Evolutionary conservation across 2,329 filamentous ascomycete species (phyloP), one percentile per base, ranked within the genome.

Genomic region (Monosporascus cannonballus): DNA sequence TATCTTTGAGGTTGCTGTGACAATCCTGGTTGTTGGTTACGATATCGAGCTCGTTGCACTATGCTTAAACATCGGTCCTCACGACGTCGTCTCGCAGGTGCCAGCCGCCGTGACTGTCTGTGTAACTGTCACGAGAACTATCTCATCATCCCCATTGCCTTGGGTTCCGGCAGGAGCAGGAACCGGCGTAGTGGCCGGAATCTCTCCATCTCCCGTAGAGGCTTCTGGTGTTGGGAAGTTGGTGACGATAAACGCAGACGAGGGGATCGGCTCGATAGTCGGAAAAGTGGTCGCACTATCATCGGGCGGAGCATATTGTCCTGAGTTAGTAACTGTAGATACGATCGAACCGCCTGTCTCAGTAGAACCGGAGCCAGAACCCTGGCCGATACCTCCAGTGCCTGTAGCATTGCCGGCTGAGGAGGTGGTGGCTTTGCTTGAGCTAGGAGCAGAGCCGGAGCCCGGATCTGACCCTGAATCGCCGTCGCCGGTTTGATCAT

Each of bases 61-160:
- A 34, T 41, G 18, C 48, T 52, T 52, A 50, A 53, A 47, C 30
- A 24, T 39, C 54, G 56, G 54, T 54, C 55, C 54, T 61, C 59
- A 63, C 50, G 61, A 54, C 53, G 59, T 53, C 53, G 56, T 56
- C 41, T 57, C 54, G 48, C 66, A 67, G 11, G 52, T 48, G 38
- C 56, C 65, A n/a, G 51, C 24, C 36, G 58, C 62, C n/a, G 64
- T 65, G 15, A 66, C 59, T 14, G 64, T 65, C 42, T 59, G 51
- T 14, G 66, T 68, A 30, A 67, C 55, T n/a, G 62, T 65, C n/a
- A 66, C 51, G 7, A 58, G 60, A 1, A 62, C 56, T 34, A 54
- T 39, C 34, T 57, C 48, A 48, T 47, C 57, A 20, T 48, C 54
- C 51, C 51, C 53, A 24, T 48, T 49, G 47, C 46, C 45, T 20